Base-by-base conservation (phyloP, 139 green algal species). In the Micractinium sp. region DNA sequence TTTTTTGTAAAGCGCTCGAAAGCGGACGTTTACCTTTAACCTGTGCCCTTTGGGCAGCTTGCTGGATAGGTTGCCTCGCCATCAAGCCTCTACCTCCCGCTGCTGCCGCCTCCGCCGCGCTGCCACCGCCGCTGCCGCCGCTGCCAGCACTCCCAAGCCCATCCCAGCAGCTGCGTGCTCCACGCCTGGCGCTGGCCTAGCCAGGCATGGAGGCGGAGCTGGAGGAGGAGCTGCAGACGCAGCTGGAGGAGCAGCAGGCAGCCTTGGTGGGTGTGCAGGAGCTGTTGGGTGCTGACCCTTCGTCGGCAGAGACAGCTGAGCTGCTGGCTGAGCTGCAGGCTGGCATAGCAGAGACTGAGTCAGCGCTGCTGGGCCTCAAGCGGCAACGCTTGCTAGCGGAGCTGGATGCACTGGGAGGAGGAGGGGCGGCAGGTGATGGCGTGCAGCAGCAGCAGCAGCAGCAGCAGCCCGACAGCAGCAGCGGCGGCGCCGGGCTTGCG, bases 241-340 rank as follows among this genome's bases (percentile, higher is more conserved):
- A 86, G 86, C 86, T 90, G 27, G 86, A 53, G 31, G 86, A 90
- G 76, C 77, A 86, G 78, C 78, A 86, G 63, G 78, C 71, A 15
- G 78, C 87, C 16, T 27, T 90, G 20, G 87, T 33, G 2, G 63
- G 60, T 4, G 63, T 90, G 20, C 19, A 31, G 33, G n/a, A 77
- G 77, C 63, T 76, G 19, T 19, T 82, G 19, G 87, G 35, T 1
- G 87, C 38, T 16, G 78, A 86, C n/a, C 38, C 87, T 9, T 20
- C 1, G 27, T 61, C 31, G 0, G 63, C 16, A 7, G 77, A 86
- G 35, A 67, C 22, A 1, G 71, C 38, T 31, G 73, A 81, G 38
- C 38, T 90, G 39, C 87, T 82, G 78, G 61, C n/a, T 1, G 75
- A 90, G 63, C 87, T 90, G 66, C 47, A 80, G 39, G 31, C 39